Percentiles rank a stretch among this genome's conserved stretches.
Evolutionary conservation across 2,329 filamentous ascomycete species (phyloP).

Genomic region (Elsinoe batatas): DNA sequence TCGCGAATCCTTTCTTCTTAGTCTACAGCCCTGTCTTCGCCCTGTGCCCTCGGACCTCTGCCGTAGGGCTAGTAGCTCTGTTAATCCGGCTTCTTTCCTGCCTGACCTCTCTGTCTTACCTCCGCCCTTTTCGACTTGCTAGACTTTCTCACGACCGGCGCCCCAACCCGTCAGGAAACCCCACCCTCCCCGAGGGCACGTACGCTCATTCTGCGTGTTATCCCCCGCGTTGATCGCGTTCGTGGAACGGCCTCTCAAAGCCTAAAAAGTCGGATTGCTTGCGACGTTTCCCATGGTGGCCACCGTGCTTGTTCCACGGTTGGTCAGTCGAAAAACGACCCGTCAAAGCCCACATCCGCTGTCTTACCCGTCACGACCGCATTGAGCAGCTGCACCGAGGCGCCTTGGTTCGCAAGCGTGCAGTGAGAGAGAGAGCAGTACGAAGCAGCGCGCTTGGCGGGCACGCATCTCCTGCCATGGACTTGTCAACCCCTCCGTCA

Average conservation of each 20-base stretch:
- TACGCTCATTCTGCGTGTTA: background rate
- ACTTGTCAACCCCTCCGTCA: constrained; percentile 24
- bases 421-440: constrained; percentile 2
- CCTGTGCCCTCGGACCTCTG: background rate
- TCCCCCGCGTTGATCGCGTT: constrained; percentile 10
- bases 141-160: background rate
- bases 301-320: constrained; percentile 6
- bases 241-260: background rate
- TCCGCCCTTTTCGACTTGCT: background rate
- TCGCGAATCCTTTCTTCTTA: background rate
- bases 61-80: constrained; percentile 4
- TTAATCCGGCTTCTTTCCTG: background rate
- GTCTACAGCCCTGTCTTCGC: constrained; percentile 7
- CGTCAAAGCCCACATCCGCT: constrained; percentile 12
- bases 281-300: constrained; percentile 9
- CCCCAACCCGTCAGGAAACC: background rate
- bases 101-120: background rate
- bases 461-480: constrained; percentile 11
- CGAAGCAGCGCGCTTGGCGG: constrained; percentile 10
- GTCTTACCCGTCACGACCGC: constrained; percentile 13
- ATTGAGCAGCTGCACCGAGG: constrained; percentile 9
- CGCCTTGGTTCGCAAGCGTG: constrained; percentile 12
- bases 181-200: background rate
- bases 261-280: background rate
- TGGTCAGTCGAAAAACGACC: constrained; percentile 8